These are phyloP conservation scores for Plasmodium relictum DNA, from an alignment of 169 alveolate genomes.

Conservation along the genomic window DNA sequence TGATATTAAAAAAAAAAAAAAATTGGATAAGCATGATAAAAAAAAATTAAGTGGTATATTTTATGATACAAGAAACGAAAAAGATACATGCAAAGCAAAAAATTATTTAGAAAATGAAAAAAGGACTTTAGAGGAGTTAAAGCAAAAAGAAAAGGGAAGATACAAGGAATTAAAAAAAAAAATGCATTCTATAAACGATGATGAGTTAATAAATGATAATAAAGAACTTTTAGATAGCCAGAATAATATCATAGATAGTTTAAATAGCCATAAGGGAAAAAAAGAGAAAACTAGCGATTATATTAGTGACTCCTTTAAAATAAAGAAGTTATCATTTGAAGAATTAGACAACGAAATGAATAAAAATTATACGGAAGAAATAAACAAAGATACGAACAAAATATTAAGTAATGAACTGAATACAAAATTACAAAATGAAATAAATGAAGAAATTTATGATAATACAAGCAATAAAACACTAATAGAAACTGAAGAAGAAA, in stretches of 20 bases:
- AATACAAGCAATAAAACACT: not conserved
- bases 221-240: constrained; percentile 9
- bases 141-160: constrained; percentile 18
- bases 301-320: constrained; percentile 12
- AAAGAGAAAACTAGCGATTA: not conserved
- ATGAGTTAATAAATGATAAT: constrained; percentile 17
- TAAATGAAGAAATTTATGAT: not conserved
- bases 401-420: not conserved
- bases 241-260: not conserved
- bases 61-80: not conserved
- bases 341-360: constrained; percentile 26
- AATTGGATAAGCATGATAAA: not conserved
- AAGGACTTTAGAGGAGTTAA: constrained; percentile 42
- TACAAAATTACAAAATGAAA: not conserved
- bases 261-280: not conserved
- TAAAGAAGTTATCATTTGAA: constrained; percentile 33
- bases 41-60: not conserved
- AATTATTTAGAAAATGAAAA: constrained; percentile 59
- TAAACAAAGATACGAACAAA: not conserved
- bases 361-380: not conserved
- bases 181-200: not conserved
- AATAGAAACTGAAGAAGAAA: not conserved
- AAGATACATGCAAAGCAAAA: constrained; percentile 33
- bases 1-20: constrained; percentile 1
- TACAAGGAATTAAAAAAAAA: not conserved